Percentiles rank a stretch among this genome's conserved stretches.
Conservation (phyloP, 495 filamentous ascomycete species). For the Staphylotrichum longicolle region DNA sequence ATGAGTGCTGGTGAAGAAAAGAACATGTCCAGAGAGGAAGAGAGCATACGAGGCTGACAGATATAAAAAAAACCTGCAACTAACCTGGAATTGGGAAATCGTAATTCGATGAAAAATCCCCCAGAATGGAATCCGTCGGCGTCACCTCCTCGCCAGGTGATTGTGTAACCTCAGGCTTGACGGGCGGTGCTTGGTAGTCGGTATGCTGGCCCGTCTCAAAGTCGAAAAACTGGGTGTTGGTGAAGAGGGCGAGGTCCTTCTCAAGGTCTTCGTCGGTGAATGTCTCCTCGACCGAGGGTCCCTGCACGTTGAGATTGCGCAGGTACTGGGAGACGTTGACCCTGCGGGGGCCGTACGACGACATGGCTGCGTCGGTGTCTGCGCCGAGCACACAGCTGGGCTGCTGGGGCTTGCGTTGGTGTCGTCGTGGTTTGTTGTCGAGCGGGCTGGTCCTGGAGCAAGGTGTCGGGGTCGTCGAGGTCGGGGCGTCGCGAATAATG, state of each 20-base stretch:
- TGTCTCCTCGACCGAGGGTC: constrained; percentile 58
- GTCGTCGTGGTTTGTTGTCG: not conserved
- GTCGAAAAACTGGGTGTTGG: constrained; percentile 91
- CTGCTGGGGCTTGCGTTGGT: not conserved
- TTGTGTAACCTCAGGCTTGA: constrained; percentile 36
- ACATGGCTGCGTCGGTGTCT: constrained; percentile 49
- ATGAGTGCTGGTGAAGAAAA: not conserved
- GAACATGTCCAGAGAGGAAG: not conserved
- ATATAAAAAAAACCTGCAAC: constrained; percentile 19
- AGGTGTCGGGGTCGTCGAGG: constrained; percentile 4
- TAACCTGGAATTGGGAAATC: constrained; percentile 28
- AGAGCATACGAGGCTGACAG: not conserved
- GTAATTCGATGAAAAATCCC: constrained; percentile 41
- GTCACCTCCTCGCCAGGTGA: constrained; percentile 40
- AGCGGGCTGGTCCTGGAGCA: not conserved
- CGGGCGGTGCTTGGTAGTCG: constrained; percentile 39
- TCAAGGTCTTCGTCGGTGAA: constrained; percentile 54
- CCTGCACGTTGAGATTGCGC: constrained; percentile 78
- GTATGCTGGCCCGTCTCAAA: constrained; percentile 59
- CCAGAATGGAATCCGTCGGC: constrained; percentile 36
- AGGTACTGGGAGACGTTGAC: constrained; percentile 87
- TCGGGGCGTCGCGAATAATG: constrained; percentile 6
- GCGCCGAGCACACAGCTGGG: constrained; percentile 10
- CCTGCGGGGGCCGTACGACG: constrained; percentile 66
- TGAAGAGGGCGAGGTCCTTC: constrained; percentile 82